Conservation (phyloP, 805 yeast species). For the Starmerella tilneyi region DNA sequence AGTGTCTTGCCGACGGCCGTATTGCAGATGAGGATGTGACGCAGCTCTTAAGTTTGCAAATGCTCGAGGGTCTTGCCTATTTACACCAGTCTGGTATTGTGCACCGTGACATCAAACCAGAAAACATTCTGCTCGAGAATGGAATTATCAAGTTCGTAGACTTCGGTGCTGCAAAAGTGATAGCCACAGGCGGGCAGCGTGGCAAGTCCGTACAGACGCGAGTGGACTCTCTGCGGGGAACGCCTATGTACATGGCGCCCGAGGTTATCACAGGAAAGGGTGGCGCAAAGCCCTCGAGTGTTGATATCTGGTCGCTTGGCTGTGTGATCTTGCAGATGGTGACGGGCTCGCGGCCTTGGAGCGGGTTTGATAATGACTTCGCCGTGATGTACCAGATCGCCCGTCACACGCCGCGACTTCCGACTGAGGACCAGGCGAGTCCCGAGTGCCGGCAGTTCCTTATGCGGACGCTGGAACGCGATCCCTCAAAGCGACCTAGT, state of each 20-base stretch:
- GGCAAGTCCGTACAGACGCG: slow-evolving; percentile 25
- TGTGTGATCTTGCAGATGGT: slow-evolving; percentile 95
- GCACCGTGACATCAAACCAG: slow-evolving; percentile 96
- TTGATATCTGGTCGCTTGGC: slow-evolving; percentile 94
- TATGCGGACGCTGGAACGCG: slow-evolving; percentile 65
- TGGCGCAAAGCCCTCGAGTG: slow-evolving; percentile 41
- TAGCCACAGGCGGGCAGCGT: slow-evolving; percentile 35
- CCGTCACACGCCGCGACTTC: slow-evolving; percentile 82
- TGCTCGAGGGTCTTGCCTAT: slow-evolving; percentile 91
- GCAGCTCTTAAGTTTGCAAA: slow-evolving; percentile 79
- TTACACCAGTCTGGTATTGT: slow-evolving; percentile 89
- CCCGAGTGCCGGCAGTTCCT: slow-evolving; percentile 62
- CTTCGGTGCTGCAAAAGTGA: slow-evolving; percentile 92
- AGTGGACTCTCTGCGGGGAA: slow-evolving; percentile 54
- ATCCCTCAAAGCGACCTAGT: slow-evolving; percentile 67
- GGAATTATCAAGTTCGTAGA: slow-evolving; percentile 83
- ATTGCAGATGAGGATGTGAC: slow-evolving; percentile 91
- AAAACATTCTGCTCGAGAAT: slow-evolving; percentile 78
- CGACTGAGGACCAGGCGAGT: slow-evolving; percentile 66
- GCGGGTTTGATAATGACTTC: slow-evolving; percentile 91
- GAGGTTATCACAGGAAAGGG: slow-evolving; percentile 78
- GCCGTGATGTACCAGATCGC: slow-evolving; percentile 98
- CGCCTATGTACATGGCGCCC: slow-evolving; percentile 99
- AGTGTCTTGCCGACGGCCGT: slow-evolving; percentile 66
- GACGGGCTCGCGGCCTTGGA: slow-evolving; percentile 95